A percentile compares a stretch with the other conserved stretches of the same genome.
Conservation (phyloP, 768 basidiomycete species). For the Kondoa subrosea region DNA sequence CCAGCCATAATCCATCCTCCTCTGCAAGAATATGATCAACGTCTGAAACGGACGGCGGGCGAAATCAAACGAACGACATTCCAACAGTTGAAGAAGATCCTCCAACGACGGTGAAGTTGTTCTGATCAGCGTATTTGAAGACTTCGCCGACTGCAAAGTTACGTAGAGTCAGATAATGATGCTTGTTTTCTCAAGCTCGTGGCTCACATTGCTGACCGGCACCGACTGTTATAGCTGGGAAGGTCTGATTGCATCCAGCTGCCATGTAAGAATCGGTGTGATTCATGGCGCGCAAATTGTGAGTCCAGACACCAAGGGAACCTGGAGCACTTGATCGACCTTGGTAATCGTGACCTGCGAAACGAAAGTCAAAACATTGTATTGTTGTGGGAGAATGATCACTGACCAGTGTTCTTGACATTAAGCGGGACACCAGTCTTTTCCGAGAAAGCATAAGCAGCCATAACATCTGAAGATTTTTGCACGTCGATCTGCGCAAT, state of each 20-base stretch:
- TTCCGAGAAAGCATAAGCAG: background rate
- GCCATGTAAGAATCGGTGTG: background rate
- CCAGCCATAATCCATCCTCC: background rate
- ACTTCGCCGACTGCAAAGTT: background rate
- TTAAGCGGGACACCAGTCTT: background rate
- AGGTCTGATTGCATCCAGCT: slow-evolving; percentile 1
- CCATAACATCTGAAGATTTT: background rate
- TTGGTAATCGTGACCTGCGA: slow-evolving; percentile 4
- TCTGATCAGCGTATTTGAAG: background rate
- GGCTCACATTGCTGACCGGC: background rate
- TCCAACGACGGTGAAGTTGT: background rate
- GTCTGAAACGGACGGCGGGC: too few relatives aligned
- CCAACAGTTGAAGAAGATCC: background rate
- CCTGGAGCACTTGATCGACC: background rate
- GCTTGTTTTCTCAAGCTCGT: background rate
- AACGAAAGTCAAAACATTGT: background rate
- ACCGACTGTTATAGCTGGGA: background rate
- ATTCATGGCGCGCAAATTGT: background rate
- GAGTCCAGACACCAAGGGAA: slow-evolving; percentile 1
- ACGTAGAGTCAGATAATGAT: background rate
- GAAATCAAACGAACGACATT: background rate
- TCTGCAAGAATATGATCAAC: too few relatives aligned
- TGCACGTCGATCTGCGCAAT: background rate
- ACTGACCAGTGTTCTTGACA: background rate
- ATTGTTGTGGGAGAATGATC: background rate